Evolutionary conservation across 1,139 yeast species (phyloP), one percentile per base, ranked within the genome.

Genomic region (Candida labiduridarum): DNA sequence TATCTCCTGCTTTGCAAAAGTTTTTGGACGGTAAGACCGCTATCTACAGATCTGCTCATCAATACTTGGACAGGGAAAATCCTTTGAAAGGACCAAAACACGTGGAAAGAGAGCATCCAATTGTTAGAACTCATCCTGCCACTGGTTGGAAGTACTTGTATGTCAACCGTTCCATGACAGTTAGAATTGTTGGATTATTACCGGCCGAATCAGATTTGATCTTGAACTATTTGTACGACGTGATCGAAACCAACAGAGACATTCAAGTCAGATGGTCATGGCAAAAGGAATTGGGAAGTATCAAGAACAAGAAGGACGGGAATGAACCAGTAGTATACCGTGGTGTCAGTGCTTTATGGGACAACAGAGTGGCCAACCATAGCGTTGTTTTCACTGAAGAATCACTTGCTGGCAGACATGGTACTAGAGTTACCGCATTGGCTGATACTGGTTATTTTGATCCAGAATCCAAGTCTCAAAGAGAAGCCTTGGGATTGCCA

Each of bases 331-430:
- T 72, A 58, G 65, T 67, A 1, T 85, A 83, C 9, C 69, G 68
- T 41, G 84, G 84, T 29, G 76, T 82, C 31, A 76, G 82, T 52
- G 85, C 84, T 41, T 60, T 81, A 45, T 82, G 86, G 85, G 85
- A 81, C 57, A 81, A 82, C 69, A 67, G 85, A 64, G 60, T 78
- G 50, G 68, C 80, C 41, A 79, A 78, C 52, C 85, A 82, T 62
- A 65, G 63, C 56, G 79, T 80, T 27, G 78, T 78, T 35, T 72
- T 62, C 76, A 85, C 82, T 62, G 78, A 80, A 58, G 82, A 78
- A 58, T 80, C 79, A 29, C 53, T 62, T 49, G 78, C 74, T 48
- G 70, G 79, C 31, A 72, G 86, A 63, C 85, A 80, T 55, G 86
- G 85, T 29, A 79, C 82, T 30, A 72, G 87, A 62, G 85, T 82